Conservation (phyloP, 2,329 filamentous ascomycete genomes). For the Colletotrichum somersetense region DNA sequence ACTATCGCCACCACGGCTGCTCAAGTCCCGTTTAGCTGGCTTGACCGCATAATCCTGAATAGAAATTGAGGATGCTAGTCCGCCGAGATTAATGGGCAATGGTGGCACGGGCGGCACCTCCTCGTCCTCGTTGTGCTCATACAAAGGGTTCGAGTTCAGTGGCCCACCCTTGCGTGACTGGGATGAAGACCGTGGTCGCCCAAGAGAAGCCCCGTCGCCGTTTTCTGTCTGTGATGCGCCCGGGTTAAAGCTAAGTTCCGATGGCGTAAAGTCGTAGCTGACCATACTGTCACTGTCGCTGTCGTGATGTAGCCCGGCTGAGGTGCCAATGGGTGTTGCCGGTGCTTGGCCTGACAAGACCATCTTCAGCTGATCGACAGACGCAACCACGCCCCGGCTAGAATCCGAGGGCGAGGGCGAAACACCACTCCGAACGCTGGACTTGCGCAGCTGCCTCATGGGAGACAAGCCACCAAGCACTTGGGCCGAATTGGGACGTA, state of each 20-base stretch:
- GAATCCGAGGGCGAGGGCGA: constrained; percentile 60
- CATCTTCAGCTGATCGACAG: constrained; percentile 74
- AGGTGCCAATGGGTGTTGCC: constrained; percentile 55
- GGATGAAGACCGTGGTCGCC: constrained; percentile 52
- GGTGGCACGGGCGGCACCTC: constrained; percentile 70
- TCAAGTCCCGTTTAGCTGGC: constrained; percentile 52
- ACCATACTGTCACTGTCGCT: constrained; percentile 76
- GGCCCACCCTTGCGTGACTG: constrained; percentile 56
- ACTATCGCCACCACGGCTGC: constrained; percentile 59
- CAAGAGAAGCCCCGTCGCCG: constrained; percentile 46
- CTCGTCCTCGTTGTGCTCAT: constrained; percentile 49
- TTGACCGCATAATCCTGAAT: constrained; percentile 54
- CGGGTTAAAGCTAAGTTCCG: constrained; percentile 73
- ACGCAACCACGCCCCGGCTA: constrained; percentile 66
- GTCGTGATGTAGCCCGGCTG: constrained; percentile 60
- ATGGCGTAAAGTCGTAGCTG: constrained; percentile 76
- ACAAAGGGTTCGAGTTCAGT: constrained; percentile 58
- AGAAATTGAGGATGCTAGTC: constrained; percentile 48
- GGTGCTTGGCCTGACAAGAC: constrained; percentile 66
- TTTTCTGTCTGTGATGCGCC: constrained; percentile 46
- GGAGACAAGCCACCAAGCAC: constrained; percentile 48
- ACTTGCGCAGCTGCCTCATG: constrained; percentile 63
- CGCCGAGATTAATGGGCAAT: constrained; percentile 56
- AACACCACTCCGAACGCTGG: constrained; percentile 64
- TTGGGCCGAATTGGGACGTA: constrained; percentile 63